phyloP scores from a whole-genome alignment of 23 red algal species.

The Gracilariopsis chorda region DNA sequence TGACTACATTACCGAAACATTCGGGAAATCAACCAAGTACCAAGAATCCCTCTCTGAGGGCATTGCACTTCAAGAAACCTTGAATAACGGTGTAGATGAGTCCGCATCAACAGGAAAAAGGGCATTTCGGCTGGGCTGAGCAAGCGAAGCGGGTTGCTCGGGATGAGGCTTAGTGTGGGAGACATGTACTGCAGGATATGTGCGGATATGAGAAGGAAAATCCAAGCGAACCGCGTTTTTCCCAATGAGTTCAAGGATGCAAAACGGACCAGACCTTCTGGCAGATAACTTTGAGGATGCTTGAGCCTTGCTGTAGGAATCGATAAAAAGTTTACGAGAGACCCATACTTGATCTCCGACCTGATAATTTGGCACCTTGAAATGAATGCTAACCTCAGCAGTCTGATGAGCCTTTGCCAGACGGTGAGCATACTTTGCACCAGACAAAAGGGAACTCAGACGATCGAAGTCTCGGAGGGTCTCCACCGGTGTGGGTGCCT shows the following conservation, averaged over 20 bases:
- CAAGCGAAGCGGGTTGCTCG: background rate
- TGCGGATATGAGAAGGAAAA: background rate
- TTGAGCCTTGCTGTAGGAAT: background rate
- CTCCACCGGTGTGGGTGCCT: background rate
- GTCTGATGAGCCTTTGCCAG: background rate
- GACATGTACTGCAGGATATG: background rate
- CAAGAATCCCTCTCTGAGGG: too few relatives aligned
- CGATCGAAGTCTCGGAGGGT: background rate
- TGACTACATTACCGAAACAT: too few relatives aligned
- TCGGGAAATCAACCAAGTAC: too few relatives aligned
- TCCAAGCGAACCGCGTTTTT: constrained; percentile 1
- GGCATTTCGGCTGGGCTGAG: too few relatives aligned
- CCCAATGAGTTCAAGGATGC: background rate
- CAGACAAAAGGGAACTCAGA: too few relatives aligned
- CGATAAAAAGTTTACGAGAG: background rate
- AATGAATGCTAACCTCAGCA: background rate
- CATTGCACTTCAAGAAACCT: too few relatives aligned
- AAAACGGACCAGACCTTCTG: background rate
- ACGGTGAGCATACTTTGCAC: background rate
- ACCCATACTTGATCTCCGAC: background rate
- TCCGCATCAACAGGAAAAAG: too few relatives aligned
- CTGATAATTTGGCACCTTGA: background rate
- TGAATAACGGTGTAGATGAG: too few relatives aligned
- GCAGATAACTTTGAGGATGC: background rate
- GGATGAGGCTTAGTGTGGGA: background rate